Evolutionary conservation across 352 stramenopile genomes (phyloP).

Genomic region (Pythium aristosporum): DNA sequence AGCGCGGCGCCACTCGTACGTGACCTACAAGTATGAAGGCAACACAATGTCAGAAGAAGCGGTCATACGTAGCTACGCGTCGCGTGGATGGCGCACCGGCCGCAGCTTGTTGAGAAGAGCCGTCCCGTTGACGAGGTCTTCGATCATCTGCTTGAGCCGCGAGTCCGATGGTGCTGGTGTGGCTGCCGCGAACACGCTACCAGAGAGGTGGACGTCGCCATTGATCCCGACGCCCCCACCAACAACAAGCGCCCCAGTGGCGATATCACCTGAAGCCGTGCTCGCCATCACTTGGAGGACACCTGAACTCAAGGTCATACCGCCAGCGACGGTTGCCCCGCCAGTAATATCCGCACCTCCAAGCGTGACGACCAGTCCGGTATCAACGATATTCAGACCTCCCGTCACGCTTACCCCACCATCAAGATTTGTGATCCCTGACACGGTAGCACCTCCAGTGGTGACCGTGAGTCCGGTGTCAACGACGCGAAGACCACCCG

Average conservation of each 20-base stretch:
- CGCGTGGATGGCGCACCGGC: conserved; percentile 29
- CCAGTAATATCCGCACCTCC: not conserved
- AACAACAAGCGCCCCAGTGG: conserved; percentile 42
- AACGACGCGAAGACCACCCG: not conserved
- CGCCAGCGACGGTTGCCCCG: conserved; percentile 22
- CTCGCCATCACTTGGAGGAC: conserved; percentile 24
- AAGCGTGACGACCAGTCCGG: not conserved
- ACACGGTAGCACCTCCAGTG: no score
- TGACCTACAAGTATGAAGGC: conserved; percentile 34
- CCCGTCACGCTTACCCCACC: no score
- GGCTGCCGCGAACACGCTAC: conserved; percentile 21
- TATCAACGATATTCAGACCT: no score
- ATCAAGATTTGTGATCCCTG: no score
- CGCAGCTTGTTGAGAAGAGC: conserved; percentile 35
- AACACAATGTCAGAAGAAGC: not conserved
- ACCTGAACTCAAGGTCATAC: conserved; percentile 29
- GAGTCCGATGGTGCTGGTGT: conserved; percentile 31
- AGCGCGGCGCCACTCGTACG: conserved; percentile 47
- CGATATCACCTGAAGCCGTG: conserved; percentile 18
- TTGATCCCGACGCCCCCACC: conserved; percentile 37
- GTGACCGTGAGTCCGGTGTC: not conserved
- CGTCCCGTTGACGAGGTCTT: conserved; percentile 23
- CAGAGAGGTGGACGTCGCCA: conserved; percentile 24
- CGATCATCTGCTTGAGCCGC: conserved; percentile 40
- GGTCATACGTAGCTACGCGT: not conserved